Percentiles rank a stretch among this genome's conserved stretches.
Conservation (phyloP, 2,329 filamentous ascomycete genomes). For the Apiospora phragmitis region DNA sequence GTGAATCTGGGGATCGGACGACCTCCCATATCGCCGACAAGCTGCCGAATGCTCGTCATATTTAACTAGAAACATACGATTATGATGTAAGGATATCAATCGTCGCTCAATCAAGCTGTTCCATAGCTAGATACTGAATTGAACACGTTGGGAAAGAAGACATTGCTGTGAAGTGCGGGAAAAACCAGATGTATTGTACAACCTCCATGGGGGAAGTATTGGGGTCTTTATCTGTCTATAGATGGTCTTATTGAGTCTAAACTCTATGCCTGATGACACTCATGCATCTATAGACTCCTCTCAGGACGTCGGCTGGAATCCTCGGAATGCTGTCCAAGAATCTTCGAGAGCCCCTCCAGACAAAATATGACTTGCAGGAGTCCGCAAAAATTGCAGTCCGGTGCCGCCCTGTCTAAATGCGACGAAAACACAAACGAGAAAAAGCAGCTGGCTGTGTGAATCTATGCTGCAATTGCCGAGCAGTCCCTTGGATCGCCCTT, state of each 20-base stretch:
- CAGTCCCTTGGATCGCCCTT: conserved; percentile 22
- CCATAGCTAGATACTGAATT: not conserved
- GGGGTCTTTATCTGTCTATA: conserved; percentile 26
- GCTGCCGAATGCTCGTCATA: not conserved
- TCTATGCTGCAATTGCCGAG: conserved; percentile 23
- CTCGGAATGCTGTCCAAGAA: conserved; percentile 19
- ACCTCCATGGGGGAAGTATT: conserved; percentile 26
- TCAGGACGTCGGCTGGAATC: conserved; percentile 19
- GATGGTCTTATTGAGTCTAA: conserved; percentile 26
- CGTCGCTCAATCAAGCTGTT: not conserved
- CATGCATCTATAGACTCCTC: conserved; percentile 19
- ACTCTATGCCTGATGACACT: conserved; percentile 21
- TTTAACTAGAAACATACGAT: not conserved
- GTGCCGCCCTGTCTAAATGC: conserved; percentile 31
- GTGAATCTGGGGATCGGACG: not conserved
- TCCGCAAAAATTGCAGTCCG: conserved; percentile 26
- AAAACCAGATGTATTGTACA: conserved; percentile 35
- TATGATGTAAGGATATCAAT: not conserved
- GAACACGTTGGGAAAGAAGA: not conserved
- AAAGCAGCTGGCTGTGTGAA: conserved; percentile 24
- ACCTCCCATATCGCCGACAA: not conserved
- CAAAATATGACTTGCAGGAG: conserved; percentile 25
- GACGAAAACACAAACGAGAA: conserved; percentile 23
- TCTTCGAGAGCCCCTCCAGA: conserved; percentile 15
- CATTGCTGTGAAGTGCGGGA: not conserved